These are phyloP conservation scores for Micractinium sp. DNA, from an alignment of 139 green algal genomes.

Conservation along the genomic window DNA sequence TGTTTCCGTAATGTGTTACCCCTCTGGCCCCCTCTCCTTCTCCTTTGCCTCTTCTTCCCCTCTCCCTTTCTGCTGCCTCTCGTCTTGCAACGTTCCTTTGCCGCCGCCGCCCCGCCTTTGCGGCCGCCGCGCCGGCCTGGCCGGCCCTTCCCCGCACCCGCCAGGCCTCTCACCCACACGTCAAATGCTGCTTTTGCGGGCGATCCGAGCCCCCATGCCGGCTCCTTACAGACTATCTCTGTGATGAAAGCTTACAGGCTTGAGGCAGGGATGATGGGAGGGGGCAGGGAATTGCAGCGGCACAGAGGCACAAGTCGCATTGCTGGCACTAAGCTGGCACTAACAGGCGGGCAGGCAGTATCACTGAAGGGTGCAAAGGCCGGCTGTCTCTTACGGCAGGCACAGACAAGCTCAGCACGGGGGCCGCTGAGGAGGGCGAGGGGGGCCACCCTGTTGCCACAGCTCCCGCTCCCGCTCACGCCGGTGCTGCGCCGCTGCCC, in stretches of 20 bases:
- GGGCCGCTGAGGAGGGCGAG: no score
- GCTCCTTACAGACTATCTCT: neutral
- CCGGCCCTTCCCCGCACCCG: neutral
- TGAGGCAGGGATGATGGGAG: no score
- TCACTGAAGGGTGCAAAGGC: no score
- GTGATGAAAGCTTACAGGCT: no score
- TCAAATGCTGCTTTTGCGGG: neutral
- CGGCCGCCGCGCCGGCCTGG: neutral
- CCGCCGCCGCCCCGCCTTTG: neutral
- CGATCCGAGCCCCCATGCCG: neutral
- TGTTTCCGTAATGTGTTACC: neutral
- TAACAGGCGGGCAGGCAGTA: no score
- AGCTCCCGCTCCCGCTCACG: no score
- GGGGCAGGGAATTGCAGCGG: no score
- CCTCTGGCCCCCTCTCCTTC: neutral
- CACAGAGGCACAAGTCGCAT: no score
- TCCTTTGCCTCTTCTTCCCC: neutral
- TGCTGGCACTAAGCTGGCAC: no score
- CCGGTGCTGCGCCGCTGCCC: neutral
- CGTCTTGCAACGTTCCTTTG: neutral
- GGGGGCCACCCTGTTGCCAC: no score
- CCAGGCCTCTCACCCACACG: neutral
- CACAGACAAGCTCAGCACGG: no score
- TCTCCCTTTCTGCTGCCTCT: neutral
- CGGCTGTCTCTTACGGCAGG: no score